Conservation (phyloP, 2,329 filamentous ascomycete species). For the Ophiostoma angusticollis region DNA sequence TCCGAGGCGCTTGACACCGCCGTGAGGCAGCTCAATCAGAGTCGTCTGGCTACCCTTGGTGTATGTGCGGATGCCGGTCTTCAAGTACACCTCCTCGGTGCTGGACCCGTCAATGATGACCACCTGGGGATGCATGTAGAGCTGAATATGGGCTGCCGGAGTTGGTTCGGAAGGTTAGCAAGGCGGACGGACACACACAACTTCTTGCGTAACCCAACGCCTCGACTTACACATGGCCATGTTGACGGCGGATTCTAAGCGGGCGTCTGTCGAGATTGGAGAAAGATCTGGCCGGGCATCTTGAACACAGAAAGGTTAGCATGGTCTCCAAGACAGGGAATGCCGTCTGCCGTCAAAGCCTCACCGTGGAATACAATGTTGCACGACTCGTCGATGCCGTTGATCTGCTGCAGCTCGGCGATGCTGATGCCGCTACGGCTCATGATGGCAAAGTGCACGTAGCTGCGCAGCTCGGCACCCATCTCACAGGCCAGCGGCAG, state of each 20-base stretch:
- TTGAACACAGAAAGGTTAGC: constrained; percentile 17
- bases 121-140: constrained; percentile 65
- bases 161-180: constrained; percentile 11
- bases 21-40: constrained; percentile 61
- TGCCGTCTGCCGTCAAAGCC: constrained; percentile 9
- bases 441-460: constrained; percentile 72
- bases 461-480: constrained; percentile 53
- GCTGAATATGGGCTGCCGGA: constrained; percentile 47
- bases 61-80: constrained; percentile 44
- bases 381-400: constrained; percentile 64
- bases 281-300: constrained; percentile 68
- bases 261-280: constrained; percentile 53
- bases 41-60: constrained; percentile 39
- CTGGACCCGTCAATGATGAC: constrained; percentile 56
- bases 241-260: constrained; percentile 51
- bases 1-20: constrained; percentile 47
- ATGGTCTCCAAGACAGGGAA: neutral
- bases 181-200: neutral
- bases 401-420: constrained; percentile 58
- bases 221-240: constrained; percentile 47
- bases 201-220: too few species aligned
- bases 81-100: constrained; percentile 57
- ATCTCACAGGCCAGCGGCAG: constrained; percentile 81
- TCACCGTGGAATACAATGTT: constrained; percentile 46
- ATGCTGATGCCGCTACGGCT: constrained; percentile 59